Base-by-base conservation (phyloP, 768 basidiomycete genomes). In the Lepiota brunneoincarnata region DNA sequence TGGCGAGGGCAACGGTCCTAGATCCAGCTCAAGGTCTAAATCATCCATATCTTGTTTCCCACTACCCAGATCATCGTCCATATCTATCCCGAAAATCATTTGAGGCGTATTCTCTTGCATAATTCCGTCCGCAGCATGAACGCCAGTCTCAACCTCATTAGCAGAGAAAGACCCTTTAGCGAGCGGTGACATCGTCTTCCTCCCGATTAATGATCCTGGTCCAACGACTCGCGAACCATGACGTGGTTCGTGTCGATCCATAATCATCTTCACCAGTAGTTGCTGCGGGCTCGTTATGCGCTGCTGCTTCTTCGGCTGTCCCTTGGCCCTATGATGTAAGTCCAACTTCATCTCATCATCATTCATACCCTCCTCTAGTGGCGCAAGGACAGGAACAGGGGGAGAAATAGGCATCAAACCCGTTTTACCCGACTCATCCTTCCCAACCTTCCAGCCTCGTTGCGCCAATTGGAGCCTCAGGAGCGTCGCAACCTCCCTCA, bases 221-320 rank as follows among this genome's bases (percentile, higher is more conserved):
- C 35, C 20, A 34, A 37, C 45, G 21, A 39, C 37, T 21, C 53
- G 53, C 21, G 39, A 20, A 18, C 34, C 48, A 39, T 47, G 48
- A 6, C 28, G 24, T 3, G 53, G 45, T 35, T 54, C 53, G 15
- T 54, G 45, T 24, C 45, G 53, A 48, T 54, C 53, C 38, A 54
- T 41, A 3, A 54, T 40, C 53, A 54, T 54, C 53, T 47, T 54
- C 28, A 44, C 53, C 14, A 54, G 20, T n/a, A 54, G 18, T 24
- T 54, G 53, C 15, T 48, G 45, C 1, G 53, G 46, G 24, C 46
- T 54, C 18, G 34, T 40, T 40, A 54, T 54, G 4, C 45, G 45
- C 23, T 39, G 44, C 17, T 38, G 23, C 37, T 54, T 54, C 28
- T 21, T 28, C 12, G 17, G 20, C 14, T 24, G 6, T 6, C 18